Conservation (phyloP, 148 eudicot species). For the Vaccinium macrocarpon region DNA sequence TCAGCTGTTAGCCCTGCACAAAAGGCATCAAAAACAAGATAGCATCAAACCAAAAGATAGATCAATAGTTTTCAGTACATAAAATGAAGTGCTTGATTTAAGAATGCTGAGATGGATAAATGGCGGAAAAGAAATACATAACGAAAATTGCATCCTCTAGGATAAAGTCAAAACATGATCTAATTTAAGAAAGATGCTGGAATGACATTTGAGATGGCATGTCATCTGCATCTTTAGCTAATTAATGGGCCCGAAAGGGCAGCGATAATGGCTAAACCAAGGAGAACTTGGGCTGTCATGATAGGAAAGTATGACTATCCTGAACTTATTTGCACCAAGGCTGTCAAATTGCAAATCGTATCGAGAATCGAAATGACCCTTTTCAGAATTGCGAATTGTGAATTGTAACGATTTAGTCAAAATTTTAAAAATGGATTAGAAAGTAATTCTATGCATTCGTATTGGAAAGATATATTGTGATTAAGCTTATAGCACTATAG, state of each 20-base stretch:
- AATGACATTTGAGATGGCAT: not conserved
- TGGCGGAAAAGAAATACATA: not conserved
- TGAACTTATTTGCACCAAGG: not conserved
- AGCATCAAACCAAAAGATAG: conserved; percentile 15
- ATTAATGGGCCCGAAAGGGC: not conserved
- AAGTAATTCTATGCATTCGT: no score
- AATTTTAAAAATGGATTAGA: no score
- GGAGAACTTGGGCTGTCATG: not conserved
- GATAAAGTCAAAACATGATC: not conserved
- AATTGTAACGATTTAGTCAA: no score
- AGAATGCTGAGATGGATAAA: not conserved
- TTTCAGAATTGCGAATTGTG: no score
- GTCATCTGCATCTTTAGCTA: not conserved
- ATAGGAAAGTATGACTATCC: not conserved
- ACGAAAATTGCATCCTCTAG: not conserved
- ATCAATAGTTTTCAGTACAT: conserved; percentile 7
- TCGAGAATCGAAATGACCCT: no score
- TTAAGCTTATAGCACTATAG: no score
- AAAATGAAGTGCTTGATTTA: not conserved
- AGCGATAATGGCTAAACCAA: not conserved
- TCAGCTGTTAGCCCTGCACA: conserved; percentile 52
- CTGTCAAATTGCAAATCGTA: no score
- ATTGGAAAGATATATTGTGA: no score
- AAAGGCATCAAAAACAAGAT: conserved; percentile 3
- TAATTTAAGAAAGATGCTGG: not conserved